A percentile compares a stretch with the other conserved stretches of the same genome.
phyloP scores from a whole-genome alignment of 1,284 basidiomycete genomes.

The Irpex sp. region DNA sequence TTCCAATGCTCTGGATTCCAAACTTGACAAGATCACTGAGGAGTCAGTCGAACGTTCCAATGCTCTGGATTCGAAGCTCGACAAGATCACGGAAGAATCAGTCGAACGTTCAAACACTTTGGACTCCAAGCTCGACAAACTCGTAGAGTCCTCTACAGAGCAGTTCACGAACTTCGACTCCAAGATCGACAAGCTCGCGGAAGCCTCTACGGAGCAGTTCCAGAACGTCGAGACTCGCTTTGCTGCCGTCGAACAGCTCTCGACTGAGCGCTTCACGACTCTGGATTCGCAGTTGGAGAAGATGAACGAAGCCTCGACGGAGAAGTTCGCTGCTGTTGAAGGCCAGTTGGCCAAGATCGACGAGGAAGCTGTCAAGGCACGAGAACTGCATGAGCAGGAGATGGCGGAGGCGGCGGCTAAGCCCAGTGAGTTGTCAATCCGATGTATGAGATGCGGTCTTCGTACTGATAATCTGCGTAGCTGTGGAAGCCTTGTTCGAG shows the following conservation, averaged over 20 bases:
- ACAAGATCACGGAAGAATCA: neutral
- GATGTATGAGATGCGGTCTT: neutral
- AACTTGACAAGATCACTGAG: neutral
- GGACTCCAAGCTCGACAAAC: neutral
- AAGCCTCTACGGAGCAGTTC: neutral
- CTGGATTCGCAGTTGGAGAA: slow-evolving; percentile 5
- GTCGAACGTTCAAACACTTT: neutral
- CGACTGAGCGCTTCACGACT: neutral
- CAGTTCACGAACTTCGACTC: neutral
- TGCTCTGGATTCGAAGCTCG: neutral
- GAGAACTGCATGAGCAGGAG: slow-evolving; percentile 7
- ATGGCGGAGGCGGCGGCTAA: slow-evolving; percentile 10
- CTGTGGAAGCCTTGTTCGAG: slow-evolving; percentile 10
- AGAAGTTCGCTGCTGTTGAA: neutral
- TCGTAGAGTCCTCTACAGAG: neutral
- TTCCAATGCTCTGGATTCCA: neutral
- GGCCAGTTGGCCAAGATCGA: slow-evolving; percentile 8
- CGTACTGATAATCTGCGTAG: neutral
- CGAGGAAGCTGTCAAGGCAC: slow-evolving; percentile 4
- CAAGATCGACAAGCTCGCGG: slow-evolving; percentile 1
- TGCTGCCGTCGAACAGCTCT: neutral
- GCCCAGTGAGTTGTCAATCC: slow-evolving; percentile 6
- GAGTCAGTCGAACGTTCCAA: neutral
- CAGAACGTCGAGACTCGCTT: neutral
- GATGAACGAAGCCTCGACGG: slow-evolving; percentile 1